Evolutionary conservation across 768 basidiomycete genomes (phyloP).

Genomic region (Phanerodontia chrysosporium): DNA sequence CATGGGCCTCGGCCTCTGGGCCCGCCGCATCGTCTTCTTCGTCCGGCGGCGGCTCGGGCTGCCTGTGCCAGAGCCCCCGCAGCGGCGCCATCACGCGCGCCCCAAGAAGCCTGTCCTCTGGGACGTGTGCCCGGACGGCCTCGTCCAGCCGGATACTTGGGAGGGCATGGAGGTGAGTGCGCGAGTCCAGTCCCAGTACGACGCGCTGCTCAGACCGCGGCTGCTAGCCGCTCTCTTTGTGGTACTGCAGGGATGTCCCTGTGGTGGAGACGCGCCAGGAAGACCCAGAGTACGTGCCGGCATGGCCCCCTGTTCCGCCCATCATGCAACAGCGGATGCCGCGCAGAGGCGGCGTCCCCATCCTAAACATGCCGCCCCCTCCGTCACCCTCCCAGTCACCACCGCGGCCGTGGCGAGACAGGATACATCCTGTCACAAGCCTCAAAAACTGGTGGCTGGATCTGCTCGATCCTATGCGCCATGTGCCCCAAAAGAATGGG

Average conservation of each 20-base stretch:
- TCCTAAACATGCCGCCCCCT: not conserved
- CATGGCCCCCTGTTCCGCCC: not conserved
- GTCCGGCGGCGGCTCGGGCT: constrained; percentile 20
- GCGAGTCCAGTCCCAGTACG: not conserved
- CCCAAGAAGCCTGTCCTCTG: constrained; percentile 17
- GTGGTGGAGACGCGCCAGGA: not conserved
- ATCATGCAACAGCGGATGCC: not conserved
- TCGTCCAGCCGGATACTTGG: constrained; percentile 7
- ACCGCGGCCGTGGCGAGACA: not conserved
- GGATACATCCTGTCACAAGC: not conserved
- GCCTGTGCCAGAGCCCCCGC: not conserved
- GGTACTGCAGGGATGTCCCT: constrained; percentile 3
- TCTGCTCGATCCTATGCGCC: not conserved
- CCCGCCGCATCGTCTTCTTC: constrained; percentile 19
- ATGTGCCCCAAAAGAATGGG: not conserved
- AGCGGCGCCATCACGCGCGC: not conserved
- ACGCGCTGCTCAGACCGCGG: not conserved
- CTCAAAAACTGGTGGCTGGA: not conserved
- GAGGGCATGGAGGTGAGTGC: constrained; percentile 15
- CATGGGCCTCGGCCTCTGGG: constrained; percentile 25
- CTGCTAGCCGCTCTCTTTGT: constrained; percentile 9
- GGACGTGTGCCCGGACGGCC: constrained; percentile 16
- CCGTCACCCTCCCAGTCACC: not conserved
- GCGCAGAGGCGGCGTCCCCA: not conserved
- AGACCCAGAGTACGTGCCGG: not conserved